Conservation (phyloP, 2,329 filamentous ascomycete genomes). For the Coniochaeta prunicola region DNA sequence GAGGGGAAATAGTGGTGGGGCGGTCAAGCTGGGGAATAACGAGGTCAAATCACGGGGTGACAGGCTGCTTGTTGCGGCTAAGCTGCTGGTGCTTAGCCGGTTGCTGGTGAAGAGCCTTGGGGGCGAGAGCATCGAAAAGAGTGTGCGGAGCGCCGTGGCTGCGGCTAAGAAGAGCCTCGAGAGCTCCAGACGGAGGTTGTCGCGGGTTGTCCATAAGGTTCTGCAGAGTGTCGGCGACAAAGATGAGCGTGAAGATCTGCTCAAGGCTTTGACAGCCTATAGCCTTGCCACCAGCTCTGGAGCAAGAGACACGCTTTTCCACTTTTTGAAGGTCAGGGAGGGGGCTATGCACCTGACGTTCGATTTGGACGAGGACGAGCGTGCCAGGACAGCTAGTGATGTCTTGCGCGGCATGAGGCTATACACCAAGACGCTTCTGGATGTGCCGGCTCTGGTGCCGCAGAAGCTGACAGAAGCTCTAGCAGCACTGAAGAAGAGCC, state of each 20-base stretch:
- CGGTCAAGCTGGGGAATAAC: conserved; percentile 16
- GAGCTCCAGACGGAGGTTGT: conserved; percentile 53
- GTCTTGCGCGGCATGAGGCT: conserved; percentile 62
- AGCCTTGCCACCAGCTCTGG: conserved; percentile 76
- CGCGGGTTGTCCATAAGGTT: conserved; percentile 62
- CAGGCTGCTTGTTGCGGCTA: conserved; percentile 53
- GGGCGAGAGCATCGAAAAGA: conserved; percentile 30
- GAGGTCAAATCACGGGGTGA: conserved; percentile 27
- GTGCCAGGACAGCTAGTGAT: conserved; percentile 31
- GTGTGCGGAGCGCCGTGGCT: conserved; percentile 39
- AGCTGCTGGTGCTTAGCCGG: conserved; percentile 68
- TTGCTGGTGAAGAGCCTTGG: conserved; percentile 68
- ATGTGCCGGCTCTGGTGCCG: conserved; percentile 71
- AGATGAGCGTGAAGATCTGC: conserved; percentile 42
- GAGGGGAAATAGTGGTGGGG: conserved; percentile 22
- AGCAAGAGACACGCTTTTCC: conserved; percentile 67
- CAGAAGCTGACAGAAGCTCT: conserved; percentile 64
- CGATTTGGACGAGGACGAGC: conserved; percentile 35
- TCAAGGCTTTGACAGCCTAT: conserved; percentile 74
- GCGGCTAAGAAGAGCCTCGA: conserved; percentile 57
- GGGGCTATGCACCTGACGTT: conserved; percentile 61
- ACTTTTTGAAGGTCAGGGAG: conserved; percentile 69
- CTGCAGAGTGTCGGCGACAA: conserved; percentile 54
- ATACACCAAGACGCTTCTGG: conserved; percentile 69
- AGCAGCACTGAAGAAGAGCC: conserved; percentile 57